phyloP scores from a whole-genome alignment of 2,329 filamentous ascomycete species.

The Trichoderma guizhouense region DNA sequence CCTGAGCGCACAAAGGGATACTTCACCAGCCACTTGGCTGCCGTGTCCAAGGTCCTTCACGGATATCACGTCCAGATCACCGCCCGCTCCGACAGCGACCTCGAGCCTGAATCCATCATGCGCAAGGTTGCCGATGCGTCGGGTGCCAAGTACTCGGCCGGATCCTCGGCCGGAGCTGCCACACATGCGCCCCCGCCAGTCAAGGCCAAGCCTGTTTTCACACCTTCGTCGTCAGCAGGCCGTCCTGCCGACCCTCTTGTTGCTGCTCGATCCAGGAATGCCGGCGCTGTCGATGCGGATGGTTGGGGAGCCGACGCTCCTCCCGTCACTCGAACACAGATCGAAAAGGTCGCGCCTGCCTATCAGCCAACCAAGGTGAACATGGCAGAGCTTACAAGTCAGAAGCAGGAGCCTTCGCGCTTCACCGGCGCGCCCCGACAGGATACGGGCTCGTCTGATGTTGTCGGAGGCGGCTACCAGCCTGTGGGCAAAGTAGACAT shows the following conservation, averaged over 20 bases:
- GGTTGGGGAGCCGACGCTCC: conserved; percentile 95
- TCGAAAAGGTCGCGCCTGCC: conserved; percentile 88
- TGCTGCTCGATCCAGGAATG: conserved; percentile 59
- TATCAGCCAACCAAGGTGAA: conserved; percentile 97
- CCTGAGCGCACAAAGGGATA: conserved; percentile 98
- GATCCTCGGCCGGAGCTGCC: conserved; percentile 53
- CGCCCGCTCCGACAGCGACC: conserved; percentile 83
- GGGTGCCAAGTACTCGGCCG: conserved; percentile 85
- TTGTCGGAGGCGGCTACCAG: conserved; percentile 85
- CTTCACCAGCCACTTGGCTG: conserved; percentile 89
- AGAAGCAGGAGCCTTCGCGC: conserved; percentile 65
- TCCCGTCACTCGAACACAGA: conserved; percentile 77
- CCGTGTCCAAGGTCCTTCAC: conserved; percentile 88
- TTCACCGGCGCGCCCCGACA: conserved; percentile 47
- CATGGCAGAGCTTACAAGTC: conserved; percentile 76
- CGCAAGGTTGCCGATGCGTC: conserved; percentile 94
- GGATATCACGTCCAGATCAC: conserved; percentile 98
- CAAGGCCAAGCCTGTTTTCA: conserved; percentile 88
- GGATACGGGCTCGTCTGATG: conserved; percentile 51
- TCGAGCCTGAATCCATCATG: conserved; percentile 82
- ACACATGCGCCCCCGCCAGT: conserved; percentile 62
- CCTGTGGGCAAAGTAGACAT: conserved; percentile 98
- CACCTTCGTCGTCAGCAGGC: conserved; percentile 60
- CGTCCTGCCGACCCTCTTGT: conserved; percentile 63
- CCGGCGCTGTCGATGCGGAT: conserved; percentile 69